Evolutionary conservation across 2,329 filamentous ascomycete species (phyloP).

Genomic region (Microascus cirrosus): DNA sequence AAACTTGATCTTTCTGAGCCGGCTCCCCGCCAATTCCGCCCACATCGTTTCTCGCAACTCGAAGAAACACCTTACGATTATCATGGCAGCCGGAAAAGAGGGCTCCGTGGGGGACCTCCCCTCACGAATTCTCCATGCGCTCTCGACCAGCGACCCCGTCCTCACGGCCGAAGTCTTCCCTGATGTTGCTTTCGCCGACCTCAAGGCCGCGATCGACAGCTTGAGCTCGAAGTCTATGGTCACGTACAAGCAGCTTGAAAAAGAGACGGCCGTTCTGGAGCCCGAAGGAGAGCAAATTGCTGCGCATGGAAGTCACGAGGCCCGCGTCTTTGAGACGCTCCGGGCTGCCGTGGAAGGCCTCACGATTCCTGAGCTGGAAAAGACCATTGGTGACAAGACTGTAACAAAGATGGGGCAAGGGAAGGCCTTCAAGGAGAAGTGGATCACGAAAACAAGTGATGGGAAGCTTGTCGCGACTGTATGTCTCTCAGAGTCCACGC

Average conservation of each 20-base stretch:
- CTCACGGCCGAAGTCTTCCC: conserved; percentile 62
- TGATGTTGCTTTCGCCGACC: conserved; percentile 47
- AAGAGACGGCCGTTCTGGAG: conserved; percentile 67
- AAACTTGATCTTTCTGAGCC: background rate
- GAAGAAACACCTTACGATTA: background rate
- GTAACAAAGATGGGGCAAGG: conserved; percentile 79
- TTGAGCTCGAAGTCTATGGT: conserved; percentile 80
- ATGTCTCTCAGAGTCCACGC: conserved; percentile 10
- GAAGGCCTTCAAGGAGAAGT: conserved; percentile 79
- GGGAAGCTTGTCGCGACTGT: conserved; percentile 43
- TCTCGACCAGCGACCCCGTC: conserved; percentile 53
- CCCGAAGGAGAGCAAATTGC: conserved; percentile 62
- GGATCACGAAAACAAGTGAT: conserved; percentile 52
- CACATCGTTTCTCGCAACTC: background rate
- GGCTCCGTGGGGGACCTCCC: conserved; percentile 43
- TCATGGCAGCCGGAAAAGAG: conserved; percentile 30
- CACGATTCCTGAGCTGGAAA: conserved; percentile 63
- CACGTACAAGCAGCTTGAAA: conserved; percentile 70
- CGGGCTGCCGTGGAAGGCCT: conserved; percentile 65
- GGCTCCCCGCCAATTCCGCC: background rate
- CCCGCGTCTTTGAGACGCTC: conserved; percentile 68
- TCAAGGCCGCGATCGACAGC: conserved; percentile 84
- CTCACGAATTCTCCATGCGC: conserved; percentile 51
- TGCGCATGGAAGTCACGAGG: conserved; percentile 69
- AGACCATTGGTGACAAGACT: conserved; percentile 59